These are phyloP conservation scores for Plasmodium berghei DNA, from an alignment of 169 alveolate genomes.

Conservation along the genomic window DNA sequence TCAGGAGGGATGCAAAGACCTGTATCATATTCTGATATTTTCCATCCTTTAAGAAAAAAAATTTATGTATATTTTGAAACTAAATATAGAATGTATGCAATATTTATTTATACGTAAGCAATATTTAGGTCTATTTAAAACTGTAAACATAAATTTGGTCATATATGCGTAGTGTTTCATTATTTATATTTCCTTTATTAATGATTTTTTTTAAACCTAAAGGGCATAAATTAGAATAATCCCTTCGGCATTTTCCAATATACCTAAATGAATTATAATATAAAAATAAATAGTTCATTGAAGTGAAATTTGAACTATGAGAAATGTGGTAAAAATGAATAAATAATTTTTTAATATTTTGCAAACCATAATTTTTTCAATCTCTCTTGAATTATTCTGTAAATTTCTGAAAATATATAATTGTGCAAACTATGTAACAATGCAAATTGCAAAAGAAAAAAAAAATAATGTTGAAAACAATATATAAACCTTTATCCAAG, in stretches of 20 bases:
- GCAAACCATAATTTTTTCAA: slow-evolving; percentile 59
- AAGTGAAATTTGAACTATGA: background rate
- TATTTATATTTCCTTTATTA: too few relatives aligned
- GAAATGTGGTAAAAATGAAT: background rate
- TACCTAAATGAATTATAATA: slow-evolving; percentile 29
- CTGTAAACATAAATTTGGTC: too few relatives aligned
- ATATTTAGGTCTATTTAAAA: too few relatives aligned
- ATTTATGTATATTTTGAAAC: background rate
- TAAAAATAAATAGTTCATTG: slow-evolving; percentile 3
- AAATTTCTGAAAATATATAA: slow-evolving; percentile 45
- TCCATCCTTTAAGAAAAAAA: slow-evolving; percentile 35
- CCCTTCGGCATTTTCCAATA: slow-evolving; percentile 70
- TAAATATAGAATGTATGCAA: too few relatives aligned
- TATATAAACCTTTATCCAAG: slow-evolving; percentile 50
- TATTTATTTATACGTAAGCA: too few relatives aligned
- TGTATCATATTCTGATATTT: slow-evolving; percentile 40
- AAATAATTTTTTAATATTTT: background rate
- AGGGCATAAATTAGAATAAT: slow-evolving; percentile 60
- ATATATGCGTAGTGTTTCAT: too few relatives aligned
- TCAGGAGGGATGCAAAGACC: slow-evolving; percentile 74
- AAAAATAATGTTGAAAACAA: slow-evolving; percentile 17
- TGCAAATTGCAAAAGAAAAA: slow-evolving; percentile 2
- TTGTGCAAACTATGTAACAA: background rate
- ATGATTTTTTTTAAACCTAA: slow-evolving; percentile 31
- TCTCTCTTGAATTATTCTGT: slow-evolving; percentile 61